A percentile compares a stretch with the other conserved stretches of the same genome.
Evolutionary conservation across 164 flowering plant species (phyloP).

Genomic region (Dillenia turbinata): DNA sequence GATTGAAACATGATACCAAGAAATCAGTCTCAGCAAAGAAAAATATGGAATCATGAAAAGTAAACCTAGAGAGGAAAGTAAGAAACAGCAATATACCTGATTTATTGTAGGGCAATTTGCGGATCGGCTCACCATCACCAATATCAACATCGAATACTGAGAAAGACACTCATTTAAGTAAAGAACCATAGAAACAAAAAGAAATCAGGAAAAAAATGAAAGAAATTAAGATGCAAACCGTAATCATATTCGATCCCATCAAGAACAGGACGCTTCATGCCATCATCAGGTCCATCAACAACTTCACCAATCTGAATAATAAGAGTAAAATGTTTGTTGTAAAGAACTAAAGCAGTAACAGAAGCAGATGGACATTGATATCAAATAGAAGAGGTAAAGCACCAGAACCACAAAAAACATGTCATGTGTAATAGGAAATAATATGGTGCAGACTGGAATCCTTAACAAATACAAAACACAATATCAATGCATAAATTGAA

Average conservation of each 20-base stretch:
- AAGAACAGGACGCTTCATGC: conserved; percentile 45
- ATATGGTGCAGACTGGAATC: background rate
- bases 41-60: background rate
- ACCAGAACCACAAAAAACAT: too few relatives aligned
- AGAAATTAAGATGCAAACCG: conserved; percentile 31
- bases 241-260: conserved; percentile 83
- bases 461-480: too few relatives aligned
- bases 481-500: too few relatives aligned
- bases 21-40: background rate
- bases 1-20: background rate
- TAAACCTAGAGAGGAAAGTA: conserved; percentile 1
- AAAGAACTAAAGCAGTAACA: background rate
- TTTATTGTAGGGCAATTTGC: conserved; percentile 88
- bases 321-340: background rate
- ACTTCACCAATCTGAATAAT: conserved; percentile 82
- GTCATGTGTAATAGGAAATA: background rate
- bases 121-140: conserved; percentile 96
- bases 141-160: conserved; percentile 98
- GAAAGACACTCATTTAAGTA: conserved; percentile 3
- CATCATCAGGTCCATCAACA: conserved; percentile 94
- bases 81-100: conserved; percentile 49
- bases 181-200: conserved; percentile 3
- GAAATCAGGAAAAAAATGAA: background rate
- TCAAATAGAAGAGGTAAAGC: background rate
- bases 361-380: background rate